Base-by-base conservation (phyloP, 768 basidiomycete species). In the Amylocystis lapponica region DNA sequence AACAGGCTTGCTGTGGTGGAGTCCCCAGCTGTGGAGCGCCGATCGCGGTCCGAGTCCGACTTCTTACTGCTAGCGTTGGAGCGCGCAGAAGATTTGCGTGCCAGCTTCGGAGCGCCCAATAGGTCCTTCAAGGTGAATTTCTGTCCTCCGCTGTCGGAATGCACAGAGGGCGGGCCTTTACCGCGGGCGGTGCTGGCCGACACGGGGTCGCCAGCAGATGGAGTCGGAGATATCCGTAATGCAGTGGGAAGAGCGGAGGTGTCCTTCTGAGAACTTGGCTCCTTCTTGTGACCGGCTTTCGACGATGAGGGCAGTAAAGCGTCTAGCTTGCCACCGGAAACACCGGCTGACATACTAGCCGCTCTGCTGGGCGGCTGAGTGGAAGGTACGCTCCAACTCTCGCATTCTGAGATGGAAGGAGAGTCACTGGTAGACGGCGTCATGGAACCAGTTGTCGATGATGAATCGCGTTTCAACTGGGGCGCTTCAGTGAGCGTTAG, bases 41-140 rank as follows among this genome's bases (percentile, higher is more conserved):
- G 70, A 29, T 64, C 69, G 25, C 53, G 52, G 42, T 80, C 83
- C 37, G 78, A 86, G 62, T 86, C 84, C 25, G 83, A 86, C 61
- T 75, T 79, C 56, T 67, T 75, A 47, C 79, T 75, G 54, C 76
- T 75, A 35, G 66, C 70, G 14, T 75, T 80, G 8, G 85, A 87
- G 45, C 84, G 74, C 54, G 82, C 81, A 0, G 88, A 88, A 0
- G 76, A 69, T 53, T 72, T 83, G 50, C 93, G 69, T 23, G 69
- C 66, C 22, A 95, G 71, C 66, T 90, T 95, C 20, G 90, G 86
- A 0, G 78, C 81, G 35, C 67, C 70, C 19, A 52, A 42, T 21
- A 96, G 75, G 59, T 93, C 77, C 75, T 86, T 93, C 55, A 96
- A 76, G 31, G 74, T 86, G 66, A 93, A 93, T 64, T 80, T 86